Evolutionary conservation across 2,329 filamentous ascomycete genomes (phyloP).

Genomic region (Fusarium napiforme): DNA sequence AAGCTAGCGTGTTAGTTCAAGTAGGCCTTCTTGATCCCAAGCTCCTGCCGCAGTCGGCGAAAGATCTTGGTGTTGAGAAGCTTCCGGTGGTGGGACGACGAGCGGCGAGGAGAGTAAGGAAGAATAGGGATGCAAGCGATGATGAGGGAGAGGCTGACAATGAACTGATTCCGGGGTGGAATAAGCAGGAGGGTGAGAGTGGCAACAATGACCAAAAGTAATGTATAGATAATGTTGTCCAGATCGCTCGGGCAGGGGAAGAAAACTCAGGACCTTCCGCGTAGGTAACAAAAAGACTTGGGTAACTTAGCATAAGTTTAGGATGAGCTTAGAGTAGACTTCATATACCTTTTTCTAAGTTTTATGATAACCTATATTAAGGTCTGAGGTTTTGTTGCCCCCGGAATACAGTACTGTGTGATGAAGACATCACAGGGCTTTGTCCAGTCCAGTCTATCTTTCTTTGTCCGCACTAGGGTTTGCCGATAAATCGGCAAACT

Average conservation of each 20-base stretch:
- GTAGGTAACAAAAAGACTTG: too few relatives aligned
- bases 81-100: slow-evolving; percentile 55
- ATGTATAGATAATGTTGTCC: not conserved
- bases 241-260: too few relatives aligned
- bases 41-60: slow-evolving; percentile 49
- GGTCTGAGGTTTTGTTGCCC: too few relatives aligned
- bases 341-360: too few relatives aligned
- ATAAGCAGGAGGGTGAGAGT: slow-evolving; percentile 24
- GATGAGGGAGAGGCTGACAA: slow-evolving; percentile 58
- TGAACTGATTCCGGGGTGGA: slow-evolving; percentile 52
- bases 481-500: too few relatives aligned
- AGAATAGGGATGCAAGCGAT: slow-evolving; percentile 34
- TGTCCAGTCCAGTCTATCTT: not conserved
- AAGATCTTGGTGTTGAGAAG: slow-evolving; percentile 49
- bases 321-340: too few relatives aligned
- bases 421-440: not conserved
- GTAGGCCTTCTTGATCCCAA: slow-evolving; percentile 64
- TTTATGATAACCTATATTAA: too few relatives aligned
- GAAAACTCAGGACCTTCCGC: too few relatives aligned
- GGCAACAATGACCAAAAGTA: not conserved
- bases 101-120: slow-evolving; percentile 52
- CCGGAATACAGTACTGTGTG: not conserved
- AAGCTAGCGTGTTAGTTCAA: slow-evolving; percentile 69
- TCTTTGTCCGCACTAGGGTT: not conserved
- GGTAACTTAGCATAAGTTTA: too few relatives aligned